Evolutionary conservation across 371 early-diverging fungal genomes (phyloP).

Genomic region (Chytridiales sp.): DNA sequence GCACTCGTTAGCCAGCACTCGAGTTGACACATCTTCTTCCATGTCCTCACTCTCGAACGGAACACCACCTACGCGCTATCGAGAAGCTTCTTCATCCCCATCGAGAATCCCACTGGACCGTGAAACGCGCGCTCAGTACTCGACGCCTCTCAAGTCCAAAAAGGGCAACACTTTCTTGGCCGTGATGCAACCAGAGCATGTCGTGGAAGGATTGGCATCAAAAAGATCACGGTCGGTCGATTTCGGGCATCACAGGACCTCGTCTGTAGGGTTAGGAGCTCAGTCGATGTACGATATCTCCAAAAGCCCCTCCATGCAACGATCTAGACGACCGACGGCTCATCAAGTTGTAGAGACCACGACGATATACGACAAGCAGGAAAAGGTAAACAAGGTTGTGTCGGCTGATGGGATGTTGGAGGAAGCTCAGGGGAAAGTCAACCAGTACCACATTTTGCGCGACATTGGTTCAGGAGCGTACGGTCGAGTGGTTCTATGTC

Average conservation of each 20-base stretch:
- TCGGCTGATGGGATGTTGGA: slow-evolving; percentile 30
- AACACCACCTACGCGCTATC: no score
- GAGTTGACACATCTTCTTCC: no score
- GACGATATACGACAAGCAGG: slow-evolving; percentile 42
- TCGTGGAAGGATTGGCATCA: no score
- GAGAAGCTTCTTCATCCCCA: no score
- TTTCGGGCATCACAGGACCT: slow-evolving; percentile 16
- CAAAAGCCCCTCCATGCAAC: not conserved
- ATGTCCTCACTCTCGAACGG: no score
- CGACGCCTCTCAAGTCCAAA: no score
- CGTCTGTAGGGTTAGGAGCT: not conserved
- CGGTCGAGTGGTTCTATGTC: slow-evolving; percentile 48
- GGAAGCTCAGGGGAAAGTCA: slow-evolving; percentile 49
- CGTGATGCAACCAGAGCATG: no score
- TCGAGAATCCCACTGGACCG: no score
- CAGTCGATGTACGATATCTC: no score
- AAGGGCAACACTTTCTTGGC: no score
- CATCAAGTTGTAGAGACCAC: slow-evolving; percentile 45
- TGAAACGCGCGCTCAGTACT: no score
- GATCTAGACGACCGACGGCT: not conserved
- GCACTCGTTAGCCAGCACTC: no score
- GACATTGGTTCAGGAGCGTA: slow-evolving; percentile 55
- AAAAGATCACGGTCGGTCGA: slow-evolving; percentile 30
- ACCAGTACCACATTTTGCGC: slow-evolving; percentile 52
- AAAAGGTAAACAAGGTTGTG: slow-evolving; percentile 20